Evolutionary conservation across 2,329 filamentous ascomycete genomes (phyloP), one percentile per base, ranked within the genome.

Genomic region (Botrytis galanthina): DNA sequence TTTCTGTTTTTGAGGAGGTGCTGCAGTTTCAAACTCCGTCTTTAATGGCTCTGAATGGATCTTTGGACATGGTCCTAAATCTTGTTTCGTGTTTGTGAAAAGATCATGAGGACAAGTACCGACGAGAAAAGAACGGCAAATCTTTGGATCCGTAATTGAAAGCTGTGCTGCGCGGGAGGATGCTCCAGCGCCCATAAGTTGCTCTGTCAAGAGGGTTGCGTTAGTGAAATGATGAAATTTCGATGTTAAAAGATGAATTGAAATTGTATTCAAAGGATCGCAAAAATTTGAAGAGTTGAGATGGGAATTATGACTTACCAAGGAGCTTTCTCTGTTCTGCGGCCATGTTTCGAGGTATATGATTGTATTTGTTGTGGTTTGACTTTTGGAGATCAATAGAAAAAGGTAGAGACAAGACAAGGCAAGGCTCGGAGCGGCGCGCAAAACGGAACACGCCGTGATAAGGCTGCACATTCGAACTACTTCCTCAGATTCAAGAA

Each of bases 61-160:
- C 82, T 95, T 96, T 68, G 93, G 89, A 81, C 96, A 99, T 0
- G 90, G 89, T 3, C 96, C 96, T 48, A 98, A 89, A 82, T 99
- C 96, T 87, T 98, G 95, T 85, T 98, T 98, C 63, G 96, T 99
- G 85, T 99, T 99, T 77, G 95, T 99, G 88, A 99, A 99, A 81
- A 99, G 93, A 82, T 99, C 96, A 86, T 98, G 95, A 0, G 96
- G 96, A 83, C 96, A 99, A 74, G 93, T 97, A 79, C 96, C 96
- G 75, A 90, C 94, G 68, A 99, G 89, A 83, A 95, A 98, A 29
- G 95, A 98, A 72, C 94, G 93, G 86, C 96, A 99, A 79, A 97
- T 93, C 84, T 97, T 98, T 71, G 93, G 88, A 83, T 98, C 96
- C 74, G 91, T 96, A 79, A 99, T 92, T 76, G 92, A 92, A 78